Base-by-base conservation (phyloP, 2,329 filamentous ascomycete genomes). In the Alternaria hordeiaustralica region DNA sequence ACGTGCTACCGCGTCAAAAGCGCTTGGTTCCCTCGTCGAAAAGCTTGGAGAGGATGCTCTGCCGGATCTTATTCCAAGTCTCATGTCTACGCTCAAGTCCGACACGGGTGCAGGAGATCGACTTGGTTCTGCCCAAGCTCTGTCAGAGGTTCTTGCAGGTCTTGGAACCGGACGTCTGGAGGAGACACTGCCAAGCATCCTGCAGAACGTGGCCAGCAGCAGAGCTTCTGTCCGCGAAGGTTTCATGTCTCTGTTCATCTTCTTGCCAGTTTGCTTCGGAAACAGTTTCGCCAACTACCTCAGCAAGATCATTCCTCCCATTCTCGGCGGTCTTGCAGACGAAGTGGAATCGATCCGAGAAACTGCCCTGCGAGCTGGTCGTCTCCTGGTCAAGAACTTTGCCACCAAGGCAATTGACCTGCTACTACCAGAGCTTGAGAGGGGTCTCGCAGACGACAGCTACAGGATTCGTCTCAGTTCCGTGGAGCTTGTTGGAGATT, bases 221-320 rank as follows among this genome's bases (percentile, higher is more conserved):
- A 97, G 97, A 81, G 80, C 96, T 18, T 89, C 94, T 58, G 93
- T 99, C 68, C 90, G 96, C 73, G 96, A 99, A 85, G 96, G 96
- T 49, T 99, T 99, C 84, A 99, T 99, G 96, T 97, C 96, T 8
- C 87, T 99, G 44, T 99, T 99, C 82, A 98, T 99, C 71, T 99
- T 97, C 87, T 89, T 99, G 83, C 96, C 96, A 12, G 96, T 97
- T 57, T 99, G 96, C 83, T 99, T 99, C 75, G 96, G 96, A 75
- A 99, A 99, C 86, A 97, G 94, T 80, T 99, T 99, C 76, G 92
- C 96, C 71, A 94, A 93, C 77, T 99, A 99, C 77, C 90, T 99
- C 65, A 93, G 90, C 82, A 94, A 90, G 78, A 97, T 99, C 74
- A 97, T 99, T 72, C 96, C 96, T 18, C 92, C 96, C 20, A 98